phyloP scores from a whole-genome alignment of 2,329 filamentous ascomycete genomes.

The Verruconis gallopava region DNA sequence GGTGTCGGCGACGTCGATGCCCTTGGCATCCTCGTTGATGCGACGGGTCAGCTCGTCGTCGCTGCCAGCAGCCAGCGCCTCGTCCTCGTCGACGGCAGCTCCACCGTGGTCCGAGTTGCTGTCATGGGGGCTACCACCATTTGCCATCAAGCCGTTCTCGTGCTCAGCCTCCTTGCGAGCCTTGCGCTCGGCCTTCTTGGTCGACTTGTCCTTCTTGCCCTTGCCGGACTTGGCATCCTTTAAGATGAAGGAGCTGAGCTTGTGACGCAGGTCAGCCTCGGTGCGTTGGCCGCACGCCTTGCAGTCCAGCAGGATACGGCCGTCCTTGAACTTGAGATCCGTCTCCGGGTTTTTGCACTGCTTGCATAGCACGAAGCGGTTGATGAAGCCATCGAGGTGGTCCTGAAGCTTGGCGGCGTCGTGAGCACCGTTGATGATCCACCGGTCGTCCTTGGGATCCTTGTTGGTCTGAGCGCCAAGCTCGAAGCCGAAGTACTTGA shows the following conservation, averaged over 20 bases:
- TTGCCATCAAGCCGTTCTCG: constrained; percentile 41
- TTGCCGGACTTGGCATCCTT: constrained; percentile 92
- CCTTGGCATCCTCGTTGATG: constrained; percentile 54
- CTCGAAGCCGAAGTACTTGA: constrained; percentile 99
- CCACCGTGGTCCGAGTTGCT: constrained; percentile 53
- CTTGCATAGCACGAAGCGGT: constrained; percentile 98
- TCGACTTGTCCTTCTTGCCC: constrained; percentile 91
- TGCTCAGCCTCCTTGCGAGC: constrained; percentile 65
- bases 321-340: constrained; percentile 88
- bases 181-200: constrained; percentile 75
- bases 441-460: constrained; percentile 92
- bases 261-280: constrained; percentile 83
- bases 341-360: constrained; percentile 99
- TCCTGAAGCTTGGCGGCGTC: constrained; percentile 93
- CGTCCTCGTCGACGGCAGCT: constrained; percentile 50
- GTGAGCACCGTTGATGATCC: constrained; percentile 99
- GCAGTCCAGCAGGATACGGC: constrained; percentile 85
- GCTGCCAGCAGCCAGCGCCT: constrained; percentile 58
- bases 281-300: constrained; percentile 94
- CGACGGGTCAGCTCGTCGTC: constrained; percentile 83
- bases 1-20: constrained; percentile 58
- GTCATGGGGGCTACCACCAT: constrained; percentile 50
- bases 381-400: constrained; percentile 95
- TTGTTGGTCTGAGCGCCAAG: constrained; percentile 97
- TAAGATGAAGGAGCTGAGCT: constrained; percentile 92